phyloP scores from a whole-genome alignment of 2,329 filamentous ascomycete species.

The Dactylella cylindrospora region DNA sequence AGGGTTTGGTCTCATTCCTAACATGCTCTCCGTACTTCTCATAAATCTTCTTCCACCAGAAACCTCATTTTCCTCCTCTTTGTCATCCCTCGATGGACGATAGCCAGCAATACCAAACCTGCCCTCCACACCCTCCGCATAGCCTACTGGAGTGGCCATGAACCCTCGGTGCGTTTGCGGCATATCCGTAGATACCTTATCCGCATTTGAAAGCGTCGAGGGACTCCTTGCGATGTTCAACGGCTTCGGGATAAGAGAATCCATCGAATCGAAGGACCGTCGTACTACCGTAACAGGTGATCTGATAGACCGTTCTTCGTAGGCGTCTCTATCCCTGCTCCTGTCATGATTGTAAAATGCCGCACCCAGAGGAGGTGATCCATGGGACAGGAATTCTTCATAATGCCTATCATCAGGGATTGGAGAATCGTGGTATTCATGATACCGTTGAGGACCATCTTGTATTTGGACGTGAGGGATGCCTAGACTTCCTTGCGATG shows the following conservation, averaged over 20 bases:
- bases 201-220: constrained; percentile 4
- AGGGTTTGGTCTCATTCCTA: constrained; percentile 30
- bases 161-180: constrained; percentile 37
- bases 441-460: background rate
- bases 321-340: background rate
- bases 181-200: constrained; percentile 33
- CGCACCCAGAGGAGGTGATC: constrained; percentile 23
- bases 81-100: background rate
- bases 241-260: constrained; percentile 11
- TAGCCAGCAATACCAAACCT: constrained; percentile 7
- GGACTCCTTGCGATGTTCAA: constrained; percentile 4
- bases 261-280: constrained; percentile 14
- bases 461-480: background rate
- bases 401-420: background rate
- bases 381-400: background rate
- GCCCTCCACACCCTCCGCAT: constrained; percentile 31
- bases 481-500: constrained; percentile 4
- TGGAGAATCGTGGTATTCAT: background rate
- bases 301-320: constrained; percentile 10
- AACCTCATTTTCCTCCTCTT: constrained; percentile 2
- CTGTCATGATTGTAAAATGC: constrained; percentile 26
- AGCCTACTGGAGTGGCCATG: constrained; percentile 29
- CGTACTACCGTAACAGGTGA: constrained; percentile 34
- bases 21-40: constrained; percentile 41
- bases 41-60: constrained; percentile 29